phyloP scores from a whole-genome alignment of 2,329 filamentous ascomycete species.

The Neofusicoccum umdonicola region DNA sequence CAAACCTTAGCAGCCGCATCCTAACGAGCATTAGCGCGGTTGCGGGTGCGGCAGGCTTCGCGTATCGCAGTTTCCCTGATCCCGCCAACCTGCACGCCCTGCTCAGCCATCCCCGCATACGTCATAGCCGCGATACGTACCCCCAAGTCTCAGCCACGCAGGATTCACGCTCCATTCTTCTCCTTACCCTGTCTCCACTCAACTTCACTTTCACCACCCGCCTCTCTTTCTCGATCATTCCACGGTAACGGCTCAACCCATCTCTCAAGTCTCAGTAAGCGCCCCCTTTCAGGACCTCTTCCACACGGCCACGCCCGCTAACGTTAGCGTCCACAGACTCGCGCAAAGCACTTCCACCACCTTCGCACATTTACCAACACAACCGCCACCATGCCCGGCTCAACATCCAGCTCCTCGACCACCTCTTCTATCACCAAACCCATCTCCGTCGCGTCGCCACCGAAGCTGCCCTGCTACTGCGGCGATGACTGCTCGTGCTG shows the following conservation, averaged over 20 bases:
- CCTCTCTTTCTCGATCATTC: background rate
- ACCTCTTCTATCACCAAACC: slow-evolving; percentile 35
- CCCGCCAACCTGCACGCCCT: background rate
- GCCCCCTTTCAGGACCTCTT: too few species aligned
- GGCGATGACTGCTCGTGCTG: slow-evolving; percentile 27
- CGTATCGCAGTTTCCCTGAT: background rate
- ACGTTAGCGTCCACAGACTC: background rate
- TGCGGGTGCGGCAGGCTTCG: background rate
- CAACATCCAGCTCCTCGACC: slow-evolving; percentile 16
- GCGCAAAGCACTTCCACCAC: background rate
- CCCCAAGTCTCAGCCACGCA: background rate
- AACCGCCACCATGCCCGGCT: background rate
- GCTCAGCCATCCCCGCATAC: slow-evolving; percentile 8
- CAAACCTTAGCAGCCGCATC: background rate
- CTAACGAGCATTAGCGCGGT: too few species aligned
- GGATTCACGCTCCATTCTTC: background rate
- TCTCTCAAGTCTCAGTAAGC: too few species aligned
- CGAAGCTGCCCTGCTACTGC: slow-evolving; percentile 27
- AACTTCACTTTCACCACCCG: background rate
- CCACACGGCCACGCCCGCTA: too few species aligned
- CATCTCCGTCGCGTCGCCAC: slow-evolving; percentile 20
- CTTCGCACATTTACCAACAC: background rate
- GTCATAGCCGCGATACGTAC: background rate
- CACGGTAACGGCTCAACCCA: too few species aligned
- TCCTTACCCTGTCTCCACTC: background rate